A percentile compares a stretch with the other conserved stretches of the same genome.
Evolutionary conservation across 768 basidiomycete species (phyloP).

Genomic region (Trichaptum fuscoviolaceum): DNA sequence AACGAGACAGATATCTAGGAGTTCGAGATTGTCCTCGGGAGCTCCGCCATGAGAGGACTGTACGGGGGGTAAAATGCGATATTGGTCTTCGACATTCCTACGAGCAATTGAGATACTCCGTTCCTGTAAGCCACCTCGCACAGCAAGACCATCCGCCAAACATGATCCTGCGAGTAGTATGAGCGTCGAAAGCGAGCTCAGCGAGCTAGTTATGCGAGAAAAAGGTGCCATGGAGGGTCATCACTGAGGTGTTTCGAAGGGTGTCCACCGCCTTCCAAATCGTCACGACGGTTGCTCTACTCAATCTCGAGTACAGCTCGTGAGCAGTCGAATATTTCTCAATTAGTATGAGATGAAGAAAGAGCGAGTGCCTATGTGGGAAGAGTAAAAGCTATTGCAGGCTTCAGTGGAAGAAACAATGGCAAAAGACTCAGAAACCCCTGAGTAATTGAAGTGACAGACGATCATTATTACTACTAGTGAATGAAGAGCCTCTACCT

Average conservation of each 20-base stretch:
- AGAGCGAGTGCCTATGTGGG: background rate
- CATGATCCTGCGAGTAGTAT: background rate
- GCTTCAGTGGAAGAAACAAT: too few species aligned
- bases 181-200: background rate
- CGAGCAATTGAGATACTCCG: background rate
- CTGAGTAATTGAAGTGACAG: too few species aligned
- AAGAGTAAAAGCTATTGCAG: background rate
- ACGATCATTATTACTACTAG: too few species aligned
- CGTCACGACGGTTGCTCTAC: background rate
- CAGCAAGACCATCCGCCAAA: background rate
- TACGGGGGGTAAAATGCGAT: background rate
- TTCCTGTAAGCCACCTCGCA: background rate
- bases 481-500: too few species aligned
- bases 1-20: constrained; percentile 81
- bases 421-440: too few species aligned
- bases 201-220: background rate
- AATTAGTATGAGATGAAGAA: background rate
- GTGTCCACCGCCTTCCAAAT: background rate
- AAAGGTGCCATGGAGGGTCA: background rate
- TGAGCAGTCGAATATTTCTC: background rate
- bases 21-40: constrained; percentile 41
- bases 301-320: background rate
- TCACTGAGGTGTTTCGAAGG: background rate
- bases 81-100: background rate
- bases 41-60: background rate